Evolutionary conservation across 768 basidiomycete species (phyloP).

Genomic region (Cubamyces sp.): DNA sequence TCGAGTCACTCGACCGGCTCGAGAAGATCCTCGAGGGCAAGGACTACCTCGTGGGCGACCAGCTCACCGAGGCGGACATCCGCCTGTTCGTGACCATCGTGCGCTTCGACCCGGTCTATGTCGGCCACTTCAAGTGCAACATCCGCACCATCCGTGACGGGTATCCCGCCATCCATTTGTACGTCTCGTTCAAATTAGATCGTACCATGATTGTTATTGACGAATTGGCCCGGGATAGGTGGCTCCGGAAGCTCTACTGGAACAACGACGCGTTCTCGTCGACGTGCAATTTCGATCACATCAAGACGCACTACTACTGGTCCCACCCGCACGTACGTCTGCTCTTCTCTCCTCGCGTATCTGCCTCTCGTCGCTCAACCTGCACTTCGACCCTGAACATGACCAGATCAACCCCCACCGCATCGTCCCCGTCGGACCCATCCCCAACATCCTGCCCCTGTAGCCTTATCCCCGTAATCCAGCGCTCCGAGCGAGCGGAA

Average conservation of each 20-base stretch:
- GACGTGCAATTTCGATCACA: slow-evolving; percentile 88
- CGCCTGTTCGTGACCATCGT: slow-evolving; percentile 93
- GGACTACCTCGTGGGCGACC: slow-evolving; percentile 82
- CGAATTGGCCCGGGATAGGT: slow-evolving; percentile 43
- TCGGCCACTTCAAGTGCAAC: slow-evolving; percentile 95
- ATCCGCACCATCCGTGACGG: slow-evolving; percentile 81
- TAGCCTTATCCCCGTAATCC: slow-evolving; percentile 26
- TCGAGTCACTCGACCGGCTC: slow-evolving; percentile 77
- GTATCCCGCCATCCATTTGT: slow-evolving; percentile 82
- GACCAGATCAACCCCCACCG: slow-evolving; percentile 76
- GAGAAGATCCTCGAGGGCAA: slow-evolving; percentile 79
- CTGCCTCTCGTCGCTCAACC: background rate
- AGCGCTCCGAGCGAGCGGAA: too few species aligned
- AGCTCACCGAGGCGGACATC: slow-evolving; percentile 82
- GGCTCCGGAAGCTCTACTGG: slow-evolving; percentile 92
- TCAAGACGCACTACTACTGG: slow-evolving; percentile 79
- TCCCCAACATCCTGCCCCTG: slow-evolving; percentile 68
- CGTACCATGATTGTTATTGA: background rate
- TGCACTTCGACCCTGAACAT: background rate
- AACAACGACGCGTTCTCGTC: slow-evolving; percentile 84
- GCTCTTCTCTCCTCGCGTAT: background rate
- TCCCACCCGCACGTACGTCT: slow-evolving; percentile 49
- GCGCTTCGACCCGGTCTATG: slow-evolving; percentile 90
- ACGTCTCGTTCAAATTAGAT: slow-evolving; percentile 24
- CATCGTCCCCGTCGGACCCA: slow-evolving; percentile 76